Evolutionary conservation across 2,329 filamentous ascomycete genomes (phyloP).

Genomic region (Talaromyces funiculosus): DNA sequence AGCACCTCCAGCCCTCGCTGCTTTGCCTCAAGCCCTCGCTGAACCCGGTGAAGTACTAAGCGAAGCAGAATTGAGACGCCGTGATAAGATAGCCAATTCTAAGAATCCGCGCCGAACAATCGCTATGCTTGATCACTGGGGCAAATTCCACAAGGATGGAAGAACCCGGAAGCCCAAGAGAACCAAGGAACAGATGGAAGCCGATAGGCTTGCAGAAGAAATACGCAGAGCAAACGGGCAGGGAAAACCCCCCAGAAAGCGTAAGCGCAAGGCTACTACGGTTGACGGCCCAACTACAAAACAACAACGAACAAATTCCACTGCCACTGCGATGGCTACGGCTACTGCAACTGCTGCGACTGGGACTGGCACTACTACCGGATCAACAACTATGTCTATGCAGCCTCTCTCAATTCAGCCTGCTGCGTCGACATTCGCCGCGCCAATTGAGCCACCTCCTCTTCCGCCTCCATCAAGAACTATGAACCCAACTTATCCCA

Average conservation of each 20-base stretch:
- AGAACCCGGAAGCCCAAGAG: constrained; percentile 41
- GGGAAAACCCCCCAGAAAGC: constrained; percentile 20
- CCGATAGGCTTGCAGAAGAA: constrained; percentile 31
- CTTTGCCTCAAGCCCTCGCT: constrained; percentile 6
- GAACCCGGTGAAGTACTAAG: constrained; percentile 22
- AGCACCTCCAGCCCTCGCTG: constrained; percentile 17
- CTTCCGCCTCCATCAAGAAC: not conserved
- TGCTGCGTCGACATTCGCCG: not conserved
- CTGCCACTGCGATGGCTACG: constrained; percentile 1
- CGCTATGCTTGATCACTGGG: constrained; percentile 43
- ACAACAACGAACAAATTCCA: not conserved
- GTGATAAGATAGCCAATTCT: constrained; percentile 37
- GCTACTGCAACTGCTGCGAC: not conserved
- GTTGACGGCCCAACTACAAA: not conserved
- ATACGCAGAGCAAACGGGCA: constrained; percentile 23
- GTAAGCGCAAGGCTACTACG: constrained; percentile 19
- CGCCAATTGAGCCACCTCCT: not conserved
- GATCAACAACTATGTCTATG: not conserved
- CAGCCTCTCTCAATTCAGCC: constrained; percentile 14
- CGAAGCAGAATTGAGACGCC: constrained; percentile 28
- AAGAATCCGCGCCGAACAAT: constrained; percentile 42
- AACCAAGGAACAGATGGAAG: constrained; percentile 41
- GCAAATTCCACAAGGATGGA: constrained; percentile 38
- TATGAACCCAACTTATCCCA: not conserved
- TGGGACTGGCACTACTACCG: not conserved